Base-by-base conservation (phyloP, 2,329 filamentous ascomycete genomes). In the Colletotrichum sp. region DNA sequence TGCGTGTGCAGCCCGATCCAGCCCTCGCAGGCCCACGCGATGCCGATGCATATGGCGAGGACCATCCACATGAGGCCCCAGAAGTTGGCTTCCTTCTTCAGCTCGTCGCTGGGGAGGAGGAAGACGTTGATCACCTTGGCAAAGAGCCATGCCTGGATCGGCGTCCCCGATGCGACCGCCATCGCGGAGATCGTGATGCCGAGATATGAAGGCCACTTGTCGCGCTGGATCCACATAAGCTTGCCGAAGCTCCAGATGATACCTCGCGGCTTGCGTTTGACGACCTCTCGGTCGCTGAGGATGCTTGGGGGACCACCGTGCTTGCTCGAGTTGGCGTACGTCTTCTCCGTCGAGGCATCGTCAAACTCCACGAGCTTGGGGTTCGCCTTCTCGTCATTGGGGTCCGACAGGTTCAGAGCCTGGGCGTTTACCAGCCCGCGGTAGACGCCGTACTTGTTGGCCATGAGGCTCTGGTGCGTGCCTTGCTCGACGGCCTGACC, bases 401-500 rank as follows among this genome's bases (percentile, higher is more conserved):
- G 16, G 1, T 66, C 55, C 9, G 72, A 60, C 32, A 78, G 26
- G 34, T 70, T 55, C 36, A 78, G 62, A 15, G 72, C 64, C 49
- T 82, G 81, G 8, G 81, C 81, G 7, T 70, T 74, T 7, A 82
- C 80, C 9, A 83, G 34, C 6, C 67, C 70, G 2, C 76, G 78
- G 34, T 83, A 83, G 1, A 80, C 78, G 2, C 81, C 77, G 0
- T 71, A 71, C 8, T 65, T 30, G n/a, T 72, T 62, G 15, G 28
- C 24, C 72, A 77, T 66, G 5, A 83, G 80, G 57, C 75, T 71
- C 7, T 75, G 63, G 52, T 79, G 76, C 6, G 78, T 78, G 15
- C 69, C 82, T 67, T 82, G 80, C 71, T 88, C 87, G 75, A 90
- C 89, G 0, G 89, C 81, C 18, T 86, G 85, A 55, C 67, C 82